Evolutionary conservation across 805 yeast species (phyloP), one percentile per base, ranked within the genome.

Genomic region (Torulaspora indica): DNA sequence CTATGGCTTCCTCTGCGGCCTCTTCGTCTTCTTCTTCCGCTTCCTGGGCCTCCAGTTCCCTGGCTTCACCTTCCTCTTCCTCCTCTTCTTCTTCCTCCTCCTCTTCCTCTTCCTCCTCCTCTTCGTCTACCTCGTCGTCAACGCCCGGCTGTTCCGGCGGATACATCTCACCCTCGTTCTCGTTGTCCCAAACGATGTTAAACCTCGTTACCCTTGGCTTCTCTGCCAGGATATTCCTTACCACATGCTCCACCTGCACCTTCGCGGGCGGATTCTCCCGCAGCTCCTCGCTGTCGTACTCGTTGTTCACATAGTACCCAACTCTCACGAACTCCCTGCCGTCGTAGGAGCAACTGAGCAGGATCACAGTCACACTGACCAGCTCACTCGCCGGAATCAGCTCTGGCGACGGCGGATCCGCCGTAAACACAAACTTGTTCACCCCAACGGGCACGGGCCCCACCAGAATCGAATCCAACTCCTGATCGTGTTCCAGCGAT

Each of bases 391-490:
- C 96, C 0, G 99, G 99, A 53, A 93, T 93, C 54, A 90, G 68
- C 55, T 91, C 98, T 0, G 97, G 95, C 1, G 91, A 81, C 1
- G 99, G 99, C 0, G 99, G 95, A 58, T 95, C 98, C 0, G 98
- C 97, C 14, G 86, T 79, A 64, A 93, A 85, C 8, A 90, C 75
- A 58, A 93, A 93, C 66, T 91, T 89, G 62, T 93, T 93, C 32
- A 91, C 81, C 1, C 99, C 99, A 1, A 93, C 95, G 0, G 98
- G 99, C 2, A 93, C 95, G 0, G 99, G 99, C 0, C 99, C 99
- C 3, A 93, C 99, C n/a, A 93, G 70, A 30, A 93, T 81, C 1
- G 97, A 89, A 61, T 93, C 99, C 43, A 93, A 72, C 63, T 90
- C 97, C 67, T 93, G 99, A 64, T 93, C 99, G 57, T 93, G 97